A percentile compares a stretch with the other conserved stretches of the same genome.
phyloP scores from a whole-genome alignment of 768 basidiomycete species.

The Leccinum rimulosum region DNA sequence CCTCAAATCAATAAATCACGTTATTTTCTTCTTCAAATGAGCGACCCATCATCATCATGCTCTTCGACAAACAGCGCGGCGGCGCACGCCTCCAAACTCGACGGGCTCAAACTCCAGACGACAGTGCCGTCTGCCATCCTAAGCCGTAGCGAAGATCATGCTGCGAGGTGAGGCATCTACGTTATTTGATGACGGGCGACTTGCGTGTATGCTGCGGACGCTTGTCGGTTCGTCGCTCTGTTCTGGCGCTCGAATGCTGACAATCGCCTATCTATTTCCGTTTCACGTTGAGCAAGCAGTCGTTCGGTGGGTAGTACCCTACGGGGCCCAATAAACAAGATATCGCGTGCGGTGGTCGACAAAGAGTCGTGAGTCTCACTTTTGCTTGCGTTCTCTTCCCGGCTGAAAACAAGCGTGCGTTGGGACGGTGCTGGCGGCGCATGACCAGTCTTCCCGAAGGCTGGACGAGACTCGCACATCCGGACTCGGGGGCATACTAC shows the following conservation, averaged over 20 bases:
- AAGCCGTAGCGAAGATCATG: neutral
- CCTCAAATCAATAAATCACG: neutral
- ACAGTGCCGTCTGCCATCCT: neutral
- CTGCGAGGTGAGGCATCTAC: neutral
- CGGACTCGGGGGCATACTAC: slow-evolving; percentile 34
- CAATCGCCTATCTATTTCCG: neutral
- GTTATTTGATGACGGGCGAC: neutral
- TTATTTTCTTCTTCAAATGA: neutral
- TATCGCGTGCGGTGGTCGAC: neutral
- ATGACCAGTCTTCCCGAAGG: slow-evolving; percentile 16
- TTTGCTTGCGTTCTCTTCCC: neutral
- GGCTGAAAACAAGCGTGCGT: neutral
- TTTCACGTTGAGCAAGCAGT: neutral
- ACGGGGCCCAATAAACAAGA: neutral
- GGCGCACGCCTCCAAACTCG: neutral
- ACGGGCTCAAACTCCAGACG: neutral
- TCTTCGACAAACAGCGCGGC: neutral
- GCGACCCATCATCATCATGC: neutral
- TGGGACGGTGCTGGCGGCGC: neutral
- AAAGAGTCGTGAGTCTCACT: slow-evolving; percentile 9
- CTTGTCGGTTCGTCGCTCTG: too few relatives aligned
- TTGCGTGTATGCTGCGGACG: too few relatives aligned
- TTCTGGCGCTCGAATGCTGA: too few relatives aligned
- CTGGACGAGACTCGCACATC: slow-evolving; percentile 32
- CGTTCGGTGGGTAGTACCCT: neutral